Evolutionary conservation across 2,329 filamentous ascomycete species (phyloP).

Genomic region (Coniosporium tulheliwenetii): DNA sequence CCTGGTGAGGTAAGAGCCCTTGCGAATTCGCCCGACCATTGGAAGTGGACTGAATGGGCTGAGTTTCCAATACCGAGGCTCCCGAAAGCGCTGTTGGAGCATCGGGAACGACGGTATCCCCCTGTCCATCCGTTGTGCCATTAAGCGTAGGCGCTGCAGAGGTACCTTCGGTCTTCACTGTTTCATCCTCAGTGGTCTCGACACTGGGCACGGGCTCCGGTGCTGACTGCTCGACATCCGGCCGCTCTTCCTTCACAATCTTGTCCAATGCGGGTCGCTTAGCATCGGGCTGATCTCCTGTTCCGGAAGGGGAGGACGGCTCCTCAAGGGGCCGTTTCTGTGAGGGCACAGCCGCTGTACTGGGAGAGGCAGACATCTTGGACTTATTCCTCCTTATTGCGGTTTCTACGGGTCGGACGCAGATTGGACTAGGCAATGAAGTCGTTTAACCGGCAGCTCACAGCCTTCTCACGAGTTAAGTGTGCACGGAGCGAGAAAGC

Average conservation of each 20-base stretch:
- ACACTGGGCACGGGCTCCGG: slow-evolving; percentile 1
- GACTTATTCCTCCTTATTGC: slow-evolving; percentile 2
- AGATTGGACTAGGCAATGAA: too few species aligned
- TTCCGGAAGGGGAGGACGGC: slow-evolving; percentile 82
- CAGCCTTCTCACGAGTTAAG: too few species aligned
- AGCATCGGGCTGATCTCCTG: slow-evolving; percentile 86
- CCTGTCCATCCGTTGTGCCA: slow-evolving; percentile 42
- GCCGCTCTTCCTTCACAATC: slow-evolving; percentile 49
- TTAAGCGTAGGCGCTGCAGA: slow-evolving; percentile 21
- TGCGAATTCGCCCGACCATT: slow-evolving; percentile 33
- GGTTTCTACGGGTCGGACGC: too few species aligned
- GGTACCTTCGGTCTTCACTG: slow-evolving; percentile 20
- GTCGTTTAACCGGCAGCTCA: too few species aligned
- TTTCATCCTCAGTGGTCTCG: slow-evolving; percentile 4
- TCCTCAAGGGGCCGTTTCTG: slow-evolving; percentile 95
- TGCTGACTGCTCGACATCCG: slow-evolving; percentile 30
- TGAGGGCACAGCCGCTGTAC: slow-evolving; percentile 37
- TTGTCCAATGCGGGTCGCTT: slow-evolving; percentile 96
- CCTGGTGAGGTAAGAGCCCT: slow-evolving; percentile 41
- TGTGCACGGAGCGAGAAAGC: too few species aligned
- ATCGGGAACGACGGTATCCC: slow-evolving; percentile 55
- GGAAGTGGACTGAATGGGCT: slow-evolving; percentile 42
- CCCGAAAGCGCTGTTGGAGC: slow-evolving; percentile 38
- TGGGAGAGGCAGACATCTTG: slow-evolving; percentile 30
- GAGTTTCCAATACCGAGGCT: slow-evolving; percentile 30